Evolutionary conservation across 2,329 filamentous ascomycete species (phyloP).

Genomic region (Trichothecium sympodiale): DNA sequence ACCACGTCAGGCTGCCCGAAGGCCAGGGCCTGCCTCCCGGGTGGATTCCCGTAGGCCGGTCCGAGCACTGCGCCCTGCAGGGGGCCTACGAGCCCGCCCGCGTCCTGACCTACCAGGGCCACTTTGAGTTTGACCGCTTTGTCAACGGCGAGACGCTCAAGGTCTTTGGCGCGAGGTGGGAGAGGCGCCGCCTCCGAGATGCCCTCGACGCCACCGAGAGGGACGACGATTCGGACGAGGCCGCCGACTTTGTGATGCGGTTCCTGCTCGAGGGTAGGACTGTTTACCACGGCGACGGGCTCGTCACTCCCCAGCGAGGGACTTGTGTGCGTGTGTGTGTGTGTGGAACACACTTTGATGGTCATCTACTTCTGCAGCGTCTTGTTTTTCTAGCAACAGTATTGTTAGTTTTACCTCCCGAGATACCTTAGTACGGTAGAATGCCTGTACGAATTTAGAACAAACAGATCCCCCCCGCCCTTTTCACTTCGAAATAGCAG

Average conservation of each 20-base stretch:
- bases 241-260: conserved; percentile 10
- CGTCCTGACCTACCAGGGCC: conserved; percentile 28
- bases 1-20: conserved; percentile 14
- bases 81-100: conserved; percentile 25
- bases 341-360: no score
- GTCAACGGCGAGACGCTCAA: conserved; percentile 25
- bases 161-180: conserved; percentile 17
- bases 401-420: no score
- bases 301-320: no score
- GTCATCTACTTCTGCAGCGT: no score
- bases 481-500: no score
- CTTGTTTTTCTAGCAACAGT: no score
- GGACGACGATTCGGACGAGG: conserved; percentile 9
- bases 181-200: conserved; percentile 3
- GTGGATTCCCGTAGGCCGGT: conserved; percentile 12
- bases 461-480: no score
- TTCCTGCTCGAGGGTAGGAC: conserved; percentile 8
- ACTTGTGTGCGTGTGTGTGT: no score
- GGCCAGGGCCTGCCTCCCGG: conserved; percentile 5
- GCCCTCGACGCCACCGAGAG: conserved; percentile 7
- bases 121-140: conserved; percentile 31
- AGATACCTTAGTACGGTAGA: no score
- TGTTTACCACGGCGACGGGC: no score
- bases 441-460: no score
- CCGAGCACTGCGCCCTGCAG: conserved; percentile 22